These are phyloP conservation scores for Saccharomycopsis guyanensis DNA, from an alignment of 805 yeast species.

Conservation along the genomic window DNA sequence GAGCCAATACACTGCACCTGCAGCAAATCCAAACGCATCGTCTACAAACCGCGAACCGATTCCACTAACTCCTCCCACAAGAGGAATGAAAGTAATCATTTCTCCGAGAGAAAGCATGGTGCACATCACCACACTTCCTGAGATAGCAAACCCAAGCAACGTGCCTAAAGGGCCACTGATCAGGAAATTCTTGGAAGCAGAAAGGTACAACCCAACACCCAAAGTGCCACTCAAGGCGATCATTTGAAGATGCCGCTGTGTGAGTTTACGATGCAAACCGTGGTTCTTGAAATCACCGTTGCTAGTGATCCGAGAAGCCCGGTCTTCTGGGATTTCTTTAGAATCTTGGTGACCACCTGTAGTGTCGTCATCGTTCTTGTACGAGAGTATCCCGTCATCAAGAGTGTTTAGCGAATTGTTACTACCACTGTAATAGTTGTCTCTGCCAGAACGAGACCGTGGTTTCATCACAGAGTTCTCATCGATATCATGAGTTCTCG, in stretches of 20 bases:
- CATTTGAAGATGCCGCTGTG: slow-evolving; percentile 65
- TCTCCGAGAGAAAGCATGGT: slow-evolving; percentile 74
- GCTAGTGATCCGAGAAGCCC: background rate
- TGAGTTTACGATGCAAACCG: slow-evolving; percentile 46
- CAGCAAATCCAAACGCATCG: slow-evolving; percentile 68
- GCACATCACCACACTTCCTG: slow-evolving; percentile 59
- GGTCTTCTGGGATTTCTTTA: background rate
- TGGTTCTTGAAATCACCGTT: background rate
- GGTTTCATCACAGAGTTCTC: too few species aligned
- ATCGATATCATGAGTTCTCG: background rate
- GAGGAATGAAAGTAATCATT: slow-evolving; percentile 71
- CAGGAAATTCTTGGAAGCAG: slow-evolving; percentile 64
- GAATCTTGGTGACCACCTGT: background rate
- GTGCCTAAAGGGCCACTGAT: slow-evolving; percentile 77
- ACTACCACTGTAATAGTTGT: too few species aligned
- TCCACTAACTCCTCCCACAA: slow-evolving; percentile 74
- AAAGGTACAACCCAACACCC: slow-evolving; percentile 67
- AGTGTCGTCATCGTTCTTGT: background rate
- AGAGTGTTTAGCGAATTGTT: too few species aligned
- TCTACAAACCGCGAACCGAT: slow-evolving; percentile 68
- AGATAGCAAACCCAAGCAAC: slow-evolving; percentile 52
- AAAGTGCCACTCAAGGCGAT: slow-evolving; percentile 72
- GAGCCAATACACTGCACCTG: slow-evolving; percentile 69
- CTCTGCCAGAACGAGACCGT: too few species aligned
- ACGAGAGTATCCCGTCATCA: too few species aligned